phyloP scores from a whole-genome alignment of 1,284 basidiomycete species.

The Entoloma clypeatum region DNA sequence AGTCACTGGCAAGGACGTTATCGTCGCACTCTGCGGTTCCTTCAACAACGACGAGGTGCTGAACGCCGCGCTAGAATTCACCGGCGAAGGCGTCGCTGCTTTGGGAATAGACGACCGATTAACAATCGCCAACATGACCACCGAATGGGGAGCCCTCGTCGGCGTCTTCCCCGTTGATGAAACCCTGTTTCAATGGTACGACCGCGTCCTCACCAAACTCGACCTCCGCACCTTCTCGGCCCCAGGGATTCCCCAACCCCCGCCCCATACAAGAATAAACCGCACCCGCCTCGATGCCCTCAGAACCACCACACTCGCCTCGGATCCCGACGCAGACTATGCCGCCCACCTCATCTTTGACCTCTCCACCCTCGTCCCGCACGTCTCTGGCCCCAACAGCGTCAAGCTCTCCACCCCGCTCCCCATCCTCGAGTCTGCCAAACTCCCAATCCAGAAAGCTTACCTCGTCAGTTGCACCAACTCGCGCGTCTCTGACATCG shows the following conservation, averaged over 20 bases:
- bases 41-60: slow-evolving; percentile 98
- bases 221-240: slow-evolving; percentile 78
- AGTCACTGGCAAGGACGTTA: slow-evolving; percentile 98
- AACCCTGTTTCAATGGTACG: slow-evolving; percentile 86
- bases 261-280: slow-evolving; percentile 88
- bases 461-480: slow-evolving; percentile 99
- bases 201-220: slow-evolving; percentile 69
- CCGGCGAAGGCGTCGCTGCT: slow-evolving; percentile 83
- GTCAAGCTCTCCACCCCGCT: slow-evolving; percentile 96
- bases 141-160: slow-evolving; percentile 97
- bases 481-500: slow-evolving; percentile 92
- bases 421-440: slow-evolving; percentile 69
- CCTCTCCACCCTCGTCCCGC: slow-evolving; percentile 90
- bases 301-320: slow-evolving; percentile 51
- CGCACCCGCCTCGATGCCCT: slow-evolving; percentile 67
- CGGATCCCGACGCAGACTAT: slow-evolving; percentile 83
- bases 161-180: slow-evolving; percentile 95
- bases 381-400: slow-evolving; percentile 96
- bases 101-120: slow-evolving; percentile 90
- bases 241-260: slow-evolving; percentile 60
- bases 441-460: slow-evolving; percentile 91
- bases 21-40: slow-evolving; percentile 93
- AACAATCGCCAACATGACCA: slow-evolving; percentile 98
- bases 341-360: slow-evolving; percentile 90
- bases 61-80: slow-evolving; percentile 98